These are phyloP conservation scores for Suillus placidus DNA, from an alignment of 768 basidiomycete genomes.

Conservation along the genomic window DNA sequence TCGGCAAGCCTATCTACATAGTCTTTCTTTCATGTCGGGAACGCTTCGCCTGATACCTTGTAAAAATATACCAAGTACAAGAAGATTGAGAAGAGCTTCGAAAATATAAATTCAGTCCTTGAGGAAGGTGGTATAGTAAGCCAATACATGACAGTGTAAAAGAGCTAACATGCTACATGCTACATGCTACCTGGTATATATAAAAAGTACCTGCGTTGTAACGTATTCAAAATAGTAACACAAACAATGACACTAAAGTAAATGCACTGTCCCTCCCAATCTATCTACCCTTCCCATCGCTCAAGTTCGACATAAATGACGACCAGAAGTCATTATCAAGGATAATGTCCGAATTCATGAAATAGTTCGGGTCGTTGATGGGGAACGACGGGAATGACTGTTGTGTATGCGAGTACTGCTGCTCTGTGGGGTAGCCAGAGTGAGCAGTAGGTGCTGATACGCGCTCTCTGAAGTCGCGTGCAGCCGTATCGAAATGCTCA, in stretches of 20 bases:
- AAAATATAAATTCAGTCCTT: not conserved
- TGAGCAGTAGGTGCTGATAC: slow-evolving; percentile 12
- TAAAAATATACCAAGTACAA: not conserved
- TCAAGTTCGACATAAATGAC: slow-evolving; percentile 41
- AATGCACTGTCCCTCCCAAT: slow-evolving; percentile 9
- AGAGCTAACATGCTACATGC: not conserved
- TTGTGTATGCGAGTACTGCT: slow-evolving; percentile 20
- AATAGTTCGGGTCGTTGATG: slow-evolving; percentile 33
- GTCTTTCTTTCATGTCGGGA: not conserved
- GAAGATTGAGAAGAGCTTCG: not conserved
- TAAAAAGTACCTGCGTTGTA: not conserved
- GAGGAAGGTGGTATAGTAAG: slow-evolving; percentile 5
- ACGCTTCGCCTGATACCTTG: not conserved
- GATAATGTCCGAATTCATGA: slow-evolving; percentile 42
- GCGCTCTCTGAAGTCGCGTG: slow-evolving; percentile 21
- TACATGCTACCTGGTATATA: not conserved
- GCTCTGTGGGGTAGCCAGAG: slow-evolving; percentile 7
- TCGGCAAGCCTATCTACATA: not conserved
- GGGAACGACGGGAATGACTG: slow-evolving; percentile 26
- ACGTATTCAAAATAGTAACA: not conserved
- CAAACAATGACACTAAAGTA: not conserved
- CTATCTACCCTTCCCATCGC: slow-evolving; percentile 23
- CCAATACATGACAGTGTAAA: not conserved
- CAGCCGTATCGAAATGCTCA: slow-evolving; percentile 24
- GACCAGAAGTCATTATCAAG: slow-evolving; percentile 48